Conservation (phyloP, 2,329 filamentous ascomycete genomes). For the Trichophyton benhamiae region DNA sequence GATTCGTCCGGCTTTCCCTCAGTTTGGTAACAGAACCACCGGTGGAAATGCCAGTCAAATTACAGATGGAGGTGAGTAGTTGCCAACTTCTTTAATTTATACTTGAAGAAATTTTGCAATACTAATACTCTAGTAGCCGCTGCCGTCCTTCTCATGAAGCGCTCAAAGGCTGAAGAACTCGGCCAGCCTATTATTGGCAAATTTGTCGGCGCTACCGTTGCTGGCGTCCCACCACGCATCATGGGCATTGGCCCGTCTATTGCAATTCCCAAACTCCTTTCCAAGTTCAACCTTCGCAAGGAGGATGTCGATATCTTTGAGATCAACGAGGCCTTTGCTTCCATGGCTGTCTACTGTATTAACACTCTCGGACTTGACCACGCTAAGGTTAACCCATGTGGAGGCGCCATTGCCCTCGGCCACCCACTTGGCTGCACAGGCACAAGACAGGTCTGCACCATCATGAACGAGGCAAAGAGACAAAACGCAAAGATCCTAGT, state of each 20-base stretch:
- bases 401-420: slow-evolving; percentile 83
- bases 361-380: slow-evolving; percentile 52
- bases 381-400: slow-evolving; percentile 78
- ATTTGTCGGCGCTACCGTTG: slow-evolving; percentile 76
- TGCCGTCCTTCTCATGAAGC: slow-evolving; percentile 70
- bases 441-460: slow-evolving; percentile 80
- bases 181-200: slow-evolving; percentile 75
- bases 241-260: slow-evolving; percentile 68
- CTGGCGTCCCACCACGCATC: slow-evolving; percentile 80
- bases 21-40: slow-evolving; percentile 75
- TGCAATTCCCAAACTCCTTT: slow-evolving; percentile 67
- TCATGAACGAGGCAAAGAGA: slow-evolving; percentile 70
- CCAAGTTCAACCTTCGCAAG: slow-evolving; percentile 62
- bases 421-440: slow-evolving; percentile 86
- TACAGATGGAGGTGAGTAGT: slow-evolving; percentile 63
- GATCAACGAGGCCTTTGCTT: slow-evolving; percentile 95
- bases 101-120: background rate
- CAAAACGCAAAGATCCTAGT: slow-evolving; percentile 82
- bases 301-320: slow-evolving; percentile 82
- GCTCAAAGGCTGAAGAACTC: slow-evolving; percentile 78
- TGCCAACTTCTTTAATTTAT: background rate
- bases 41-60: slow-evolving; percentile 92
- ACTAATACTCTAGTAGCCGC: slow-evolving; percentile 11
- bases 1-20: slow-evolving; percentile 79
- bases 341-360: slow-evolving; percentile 91